Percentiles rank a stretch among this genome's conserved stretches.
phyloP scores from a whole-genome alignment of 768 basidiomycete genomes.

The Xerocomellus chrysenteron region DNA sequence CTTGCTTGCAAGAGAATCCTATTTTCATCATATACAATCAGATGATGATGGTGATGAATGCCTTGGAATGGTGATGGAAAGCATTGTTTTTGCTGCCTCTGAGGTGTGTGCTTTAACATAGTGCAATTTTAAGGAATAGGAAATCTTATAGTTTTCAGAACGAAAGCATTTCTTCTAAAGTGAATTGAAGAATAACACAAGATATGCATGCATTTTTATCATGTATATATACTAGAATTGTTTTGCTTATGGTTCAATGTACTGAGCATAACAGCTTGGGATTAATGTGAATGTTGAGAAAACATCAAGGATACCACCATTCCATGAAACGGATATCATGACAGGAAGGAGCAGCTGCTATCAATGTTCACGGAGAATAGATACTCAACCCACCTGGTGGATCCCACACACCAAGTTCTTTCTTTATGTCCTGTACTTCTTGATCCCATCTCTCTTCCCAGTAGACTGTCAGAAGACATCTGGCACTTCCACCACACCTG shows the following conservation, averaged over 20 bases:
- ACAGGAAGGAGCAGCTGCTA: too few species aligned
- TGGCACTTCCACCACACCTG: conserved; percentile 71
- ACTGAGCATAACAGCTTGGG: too few species aligned
- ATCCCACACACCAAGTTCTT: conserved; percentile 82
- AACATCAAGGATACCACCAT: too few species aligned
- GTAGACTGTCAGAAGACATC: conserved; percentile 83
- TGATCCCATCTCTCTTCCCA: conserved; percentile 96
- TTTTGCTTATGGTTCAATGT: not conserved
- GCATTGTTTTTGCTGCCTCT: conserved; percentile 9
- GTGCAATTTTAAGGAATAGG: not conserved
- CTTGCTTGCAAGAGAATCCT: conserved; percentile 30
- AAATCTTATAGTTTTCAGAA: not conserved
- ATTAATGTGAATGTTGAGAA: too few species aligned
- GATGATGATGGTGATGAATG: not conserved
- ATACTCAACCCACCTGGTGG: conserved; percentile 50
- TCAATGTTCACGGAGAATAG: not conserved
- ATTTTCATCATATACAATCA: conserved; percentile 8
- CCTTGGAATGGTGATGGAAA: not conserved
- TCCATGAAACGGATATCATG: too few species aligned
- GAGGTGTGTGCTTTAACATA: not conserved
- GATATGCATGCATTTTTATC: not conserved
- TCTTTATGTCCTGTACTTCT: conserved; percentile 77
- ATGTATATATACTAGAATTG: not conserved
- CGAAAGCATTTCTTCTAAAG: not conserved
- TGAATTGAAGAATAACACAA: not conserved